Evolutionary conservation across 106 monocot genomes (phyloP), one percentile per base, ranked within the genome.

Genomic region (Posidonia australis): DNA sequence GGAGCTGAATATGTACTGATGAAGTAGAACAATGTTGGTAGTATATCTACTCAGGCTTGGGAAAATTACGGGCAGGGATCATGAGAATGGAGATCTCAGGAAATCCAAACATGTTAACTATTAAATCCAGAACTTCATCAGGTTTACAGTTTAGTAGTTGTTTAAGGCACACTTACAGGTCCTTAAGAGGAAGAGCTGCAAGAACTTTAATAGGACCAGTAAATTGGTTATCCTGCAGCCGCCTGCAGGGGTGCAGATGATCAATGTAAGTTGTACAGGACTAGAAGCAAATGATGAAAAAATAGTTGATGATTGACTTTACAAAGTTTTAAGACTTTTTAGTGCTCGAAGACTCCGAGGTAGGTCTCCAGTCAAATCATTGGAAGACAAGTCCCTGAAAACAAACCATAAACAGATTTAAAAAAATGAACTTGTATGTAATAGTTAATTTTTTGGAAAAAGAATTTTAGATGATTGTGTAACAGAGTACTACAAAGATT

Each of bases 181-280:
- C 73, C 32, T 90, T 79, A 68, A 96, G 87, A 46, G 80, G 66
- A 55, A 87, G 82, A 58, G 54, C 67, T 58, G 84, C 78, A 59
- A 96, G 86, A 73, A 83, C 76, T 78, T 80, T 49, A 55, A 96
- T 83, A 25, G 80, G 25, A 63, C 96, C 90, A 70, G 71, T 84
- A 65, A 96, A 87, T 68, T 96, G 84, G 77, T 90, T 96, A 74
- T 90, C 87, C 70, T 90, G 82, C 66, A 96, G 52, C 60, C 84
- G 24, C 77, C 96, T 96, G 75, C 5, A 18, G 21, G 70, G 27
- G 28, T 21, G 42, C 16, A 44, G 19, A 41, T 2, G 42, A 28
- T n/a, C n/a, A 36, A 7, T 36, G 36, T 36, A 36, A 36, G 36
- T 36, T 36, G 36, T 36, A 36, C 36, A 36, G 7, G 2, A 36